phyloP scores from a whole-genome alignment of 306 rosid species.

The Gleditsia sinensis region DNA sequence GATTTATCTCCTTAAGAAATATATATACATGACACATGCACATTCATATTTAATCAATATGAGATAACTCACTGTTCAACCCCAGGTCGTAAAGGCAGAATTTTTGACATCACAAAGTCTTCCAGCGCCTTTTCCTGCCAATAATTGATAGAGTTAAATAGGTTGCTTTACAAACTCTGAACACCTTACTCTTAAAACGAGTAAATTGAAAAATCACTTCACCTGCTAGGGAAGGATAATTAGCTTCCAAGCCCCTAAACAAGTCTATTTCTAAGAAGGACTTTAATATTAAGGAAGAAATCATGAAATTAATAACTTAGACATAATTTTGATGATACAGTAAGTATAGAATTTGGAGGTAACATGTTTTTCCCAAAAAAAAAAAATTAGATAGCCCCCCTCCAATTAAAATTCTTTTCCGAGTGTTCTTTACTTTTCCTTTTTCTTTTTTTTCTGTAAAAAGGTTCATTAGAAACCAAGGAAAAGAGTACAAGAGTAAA shows the following conservation, averaged over 20 bases:
- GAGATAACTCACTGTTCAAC: constrained; percentile 76
- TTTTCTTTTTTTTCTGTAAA: background rate
- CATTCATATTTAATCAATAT: constrained; percentile 28
- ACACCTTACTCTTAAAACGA: constrained; percentile 22
- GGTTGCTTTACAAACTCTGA: constrained; percentile 22
- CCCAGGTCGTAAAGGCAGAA: constrained; percentile 82
- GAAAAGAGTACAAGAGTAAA: background rate
- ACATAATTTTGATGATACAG: constrained; percentile 5
- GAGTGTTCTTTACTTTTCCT: background rate
- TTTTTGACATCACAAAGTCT: constrained; percentile 72
- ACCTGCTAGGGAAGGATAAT: constrained; percentile 23
- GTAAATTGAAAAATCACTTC: constrained; percentile 15
- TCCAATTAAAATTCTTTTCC: background rate
- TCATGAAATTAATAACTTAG: constrained; percentile 1
- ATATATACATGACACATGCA: constrained; percentile 15
- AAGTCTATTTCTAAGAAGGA: constrained; percentile 26
- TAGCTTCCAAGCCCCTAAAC: constrained; percentile 23
- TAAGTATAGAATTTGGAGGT: background rate
- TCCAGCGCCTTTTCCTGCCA: constrained; percentile 75
- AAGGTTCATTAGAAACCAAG: background rate
- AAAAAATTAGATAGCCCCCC: background rate
- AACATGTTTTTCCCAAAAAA: background rate
- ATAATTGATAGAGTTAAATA: constrained; percentile 31
- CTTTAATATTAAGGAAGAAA: constrained; percentile 22
- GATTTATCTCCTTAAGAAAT: constrained; percentile 24